A percentile compares a stretch with the other conserved stretches of the same genome.
Conservation (phyloP, 2,329 filamentous ascomycete genomes). For the Lachnellula hyalina region DNA sequence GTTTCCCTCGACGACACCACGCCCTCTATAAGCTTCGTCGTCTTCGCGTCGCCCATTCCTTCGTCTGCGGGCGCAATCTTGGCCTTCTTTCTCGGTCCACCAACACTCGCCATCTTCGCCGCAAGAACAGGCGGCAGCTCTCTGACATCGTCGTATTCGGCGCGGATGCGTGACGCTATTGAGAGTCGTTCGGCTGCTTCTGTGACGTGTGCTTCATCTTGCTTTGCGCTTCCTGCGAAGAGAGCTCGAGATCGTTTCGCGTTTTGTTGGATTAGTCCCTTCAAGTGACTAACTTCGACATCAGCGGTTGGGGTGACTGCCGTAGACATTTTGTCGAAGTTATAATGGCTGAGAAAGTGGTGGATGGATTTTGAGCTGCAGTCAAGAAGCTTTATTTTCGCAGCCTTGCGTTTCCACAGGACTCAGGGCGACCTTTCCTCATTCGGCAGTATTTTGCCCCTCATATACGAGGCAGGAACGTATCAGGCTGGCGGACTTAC, state of each 20-base stretch:
- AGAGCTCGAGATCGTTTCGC: slow-evolving; percentile 37
- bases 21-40: slow-evolving; percentile 63
- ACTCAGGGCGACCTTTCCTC: not conserved
- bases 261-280: slow-evolving; percentile 37
- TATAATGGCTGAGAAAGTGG: slow-evolving; percentile 7
- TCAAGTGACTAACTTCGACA: slow-evolving; percentile 28
- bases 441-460: slow-evolving; percentile 5
- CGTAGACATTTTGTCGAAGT: slow-evolving; percentile 5
- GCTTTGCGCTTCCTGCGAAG: slow-evolving; percentile 31
- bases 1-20: slow-evolving; percentile 40
- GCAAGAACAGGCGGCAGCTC: slow-evolving; percentile 73
- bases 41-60: slow-evolving; percentile 37
- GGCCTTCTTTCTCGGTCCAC: slow-evolving; percentile 56
- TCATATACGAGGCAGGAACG: slow-evolving; percentile 3
- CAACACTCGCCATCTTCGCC: slow-evolving; percentile 67
- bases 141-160: slow-evolving; percentile 72
- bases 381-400: slow-evolving; percentile 6
- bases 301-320: slow-evolving; percentile 4
- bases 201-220: slow-evolving; percentile 18
- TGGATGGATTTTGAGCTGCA: not conserved
- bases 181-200: slow-evolving; percentile 27
- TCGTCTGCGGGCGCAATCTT: slow-evolving; percentile 42
- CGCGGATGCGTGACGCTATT: slow-evolving; percentile 30
- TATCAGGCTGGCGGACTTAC: slow-evolving; percentile 9
- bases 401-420: slow-evolving; percentile 10